Evolutionary conservation across 495 filamentous ascomycete genomes (phyloP).

Genomic region (Filosporella fistucella): DNA sequence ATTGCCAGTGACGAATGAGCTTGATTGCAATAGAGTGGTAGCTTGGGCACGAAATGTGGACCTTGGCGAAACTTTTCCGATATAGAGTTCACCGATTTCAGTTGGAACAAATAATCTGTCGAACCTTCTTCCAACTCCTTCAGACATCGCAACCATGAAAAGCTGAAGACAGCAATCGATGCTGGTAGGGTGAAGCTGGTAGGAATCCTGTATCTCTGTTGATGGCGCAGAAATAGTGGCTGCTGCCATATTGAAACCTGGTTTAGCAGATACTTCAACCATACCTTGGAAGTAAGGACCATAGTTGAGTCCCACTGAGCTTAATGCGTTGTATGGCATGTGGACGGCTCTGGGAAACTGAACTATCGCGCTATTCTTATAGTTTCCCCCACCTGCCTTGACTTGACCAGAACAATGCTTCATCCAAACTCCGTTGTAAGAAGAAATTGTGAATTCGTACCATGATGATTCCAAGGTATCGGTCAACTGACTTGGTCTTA

Average conservation of each 20-base stretch:
- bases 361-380: constrained; percentile 13
- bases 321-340: not conserved
- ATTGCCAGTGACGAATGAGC: not conserved
- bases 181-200: constrained; percentile 20
- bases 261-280: constrained; percentile 13
- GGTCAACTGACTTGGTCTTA: constrained; percentile 32
- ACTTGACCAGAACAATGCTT: constrained; percentile 13
- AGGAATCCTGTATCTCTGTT: constrained; percentile 13
- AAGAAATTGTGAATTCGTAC: constrained; percentile 35
- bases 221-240: not conserved
- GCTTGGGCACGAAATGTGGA: not conserved
- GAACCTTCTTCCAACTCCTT: not conserved
- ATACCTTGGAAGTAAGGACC: constrained; percentile 33
- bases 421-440: constrained; percentile 9
- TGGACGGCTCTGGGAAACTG: not conserved
- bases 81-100: not conserved
- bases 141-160: not conserved
- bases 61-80: not conserved
- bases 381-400: constrained; percentile 7
- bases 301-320: constrained; percentile 23
- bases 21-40: too few species aligned
- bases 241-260: not conserved
- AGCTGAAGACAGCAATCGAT: constrained; percentile 5
- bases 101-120: not conserved
- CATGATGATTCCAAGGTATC: constrained; percentile 32